Evolutionary conservation across 73 alveolate genomes (phyloP).

Genomic region (Paramecium octaurelia): DNA sequence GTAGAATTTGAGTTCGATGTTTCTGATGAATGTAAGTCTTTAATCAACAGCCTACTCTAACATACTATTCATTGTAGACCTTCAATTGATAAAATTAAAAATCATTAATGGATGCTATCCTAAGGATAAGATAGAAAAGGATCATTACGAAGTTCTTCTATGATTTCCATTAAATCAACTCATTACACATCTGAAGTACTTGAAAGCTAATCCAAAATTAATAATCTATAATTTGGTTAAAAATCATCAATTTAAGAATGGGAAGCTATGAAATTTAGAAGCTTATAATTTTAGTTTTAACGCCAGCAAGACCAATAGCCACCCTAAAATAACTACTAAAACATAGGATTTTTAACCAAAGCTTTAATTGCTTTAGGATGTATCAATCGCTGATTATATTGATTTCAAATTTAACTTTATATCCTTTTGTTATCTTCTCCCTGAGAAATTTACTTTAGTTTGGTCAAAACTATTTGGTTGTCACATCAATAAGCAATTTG

Average conservation of each 20-base stretch:
- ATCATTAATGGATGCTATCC: neutral
- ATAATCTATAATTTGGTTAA: neutral
- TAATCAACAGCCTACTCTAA: neutral
- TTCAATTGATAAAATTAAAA: neutral
- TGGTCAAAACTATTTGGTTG: too few relatives aligned
- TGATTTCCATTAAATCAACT: neutral
- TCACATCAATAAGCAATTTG: too few relatives aligned
- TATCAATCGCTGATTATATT: neutral
- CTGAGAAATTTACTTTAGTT: too few relatives aligned
- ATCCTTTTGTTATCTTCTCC: neutral
- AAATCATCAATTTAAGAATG: neutral
- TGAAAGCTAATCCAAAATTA: neutral
- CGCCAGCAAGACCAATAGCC: neutral
- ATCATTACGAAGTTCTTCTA: neutral
- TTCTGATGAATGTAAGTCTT: slow-evolving; percentile 2
- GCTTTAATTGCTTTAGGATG: slow-evolving; percentile 35
- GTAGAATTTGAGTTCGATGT: neutral
- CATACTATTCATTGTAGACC: neutral
- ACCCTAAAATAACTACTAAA: neutral
- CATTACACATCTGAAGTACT: neutral
- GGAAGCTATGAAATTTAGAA: slow-evolving; percentile 25
- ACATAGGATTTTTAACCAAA: neutral
- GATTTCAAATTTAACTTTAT: neutral
- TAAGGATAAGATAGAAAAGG: slow-evolving; percentile 27
- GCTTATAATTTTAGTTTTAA: neutral